Evolutionary conservation across 164 flowering plant genomes (phyloP).

Genomic region (Litsea cubeba): DNA sequence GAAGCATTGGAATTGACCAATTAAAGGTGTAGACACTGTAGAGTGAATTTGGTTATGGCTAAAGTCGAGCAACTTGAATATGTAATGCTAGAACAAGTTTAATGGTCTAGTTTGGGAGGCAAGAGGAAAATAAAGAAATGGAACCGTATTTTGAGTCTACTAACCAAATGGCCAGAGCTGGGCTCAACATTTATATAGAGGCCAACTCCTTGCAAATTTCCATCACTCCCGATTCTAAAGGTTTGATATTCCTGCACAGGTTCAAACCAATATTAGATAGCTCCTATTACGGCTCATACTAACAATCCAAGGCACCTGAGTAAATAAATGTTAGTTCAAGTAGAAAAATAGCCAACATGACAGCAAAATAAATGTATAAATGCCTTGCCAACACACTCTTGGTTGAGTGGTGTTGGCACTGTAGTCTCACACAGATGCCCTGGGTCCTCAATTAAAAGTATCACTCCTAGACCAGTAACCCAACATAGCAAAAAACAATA

Average conservation of each 20-base stretch:
- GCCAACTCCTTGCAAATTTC: constrained; percentile 94
- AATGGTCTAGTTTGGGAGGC: too few relatives aligned
- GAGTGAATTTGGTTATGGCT: too few relatives aligned
- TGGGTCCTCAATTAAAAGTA: too few relatives aligned
- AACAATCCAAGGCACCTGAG: background rate
- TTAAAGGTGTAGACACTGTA: too few relatives aligned
- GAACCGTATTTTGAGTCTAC: constrained; percentile 15
- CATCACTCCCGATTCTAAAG: constrained; percentile 90
- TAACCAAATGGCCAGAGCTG: constrained; percentile 80
- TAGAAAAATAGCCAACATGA: background rate
- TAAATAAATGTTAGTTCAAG: background rate
- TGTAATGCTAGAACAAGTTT: too few relatives aligned
- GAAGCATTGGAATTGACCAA: too few relatives aligned
- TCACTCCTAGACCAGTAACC: too few relatives aligned
- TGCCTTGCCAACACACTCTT: background rate
- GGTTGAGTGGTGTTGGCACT: too few relatives aligned
- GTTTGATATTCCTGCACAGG: constrained; percentile 79
- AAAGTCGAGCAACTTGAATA: too few relatives aligned
- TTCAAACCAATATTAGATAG: constrained; percentile 9
- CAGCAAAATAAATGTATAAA: background rate
- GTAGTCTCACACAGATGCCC: too few relatives aligned
- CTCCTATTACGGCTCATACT: background rate
- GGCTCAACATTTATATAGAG: constrained; percentile 76
- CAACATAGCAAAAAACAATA: too few relatives aligned
- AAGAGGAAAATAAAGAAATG: background rate